Evolutionary conservation across 306 rosid genomes (phyloP).

Genomic region (Hippophae gyantsensis): DNA sequence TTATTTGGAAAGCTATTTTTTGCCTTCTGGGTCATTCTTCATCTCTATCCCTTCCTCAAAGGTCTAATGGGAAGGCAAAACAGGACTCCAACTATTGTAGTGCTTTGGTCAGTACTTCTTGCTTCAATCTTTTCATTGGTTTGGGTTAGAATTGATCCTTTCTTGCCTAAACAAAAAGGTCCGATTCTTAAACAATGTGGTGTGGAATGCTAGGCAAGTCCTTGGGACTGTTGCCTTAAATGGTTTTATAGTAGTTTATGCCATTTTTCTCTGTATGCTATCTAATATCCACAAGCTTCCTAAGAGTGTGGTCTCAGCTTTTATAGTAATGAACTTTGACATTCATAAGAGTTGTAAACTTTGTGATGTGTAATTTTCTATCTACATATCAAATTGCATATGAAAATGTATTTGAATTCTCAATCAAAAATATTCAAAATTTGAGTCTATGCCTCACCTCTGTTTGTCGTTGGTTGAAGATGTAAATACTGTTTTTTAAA

Average conservation of each 20-base stretch:
- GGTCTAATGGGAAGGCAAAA: slow-evolving; percentile 90
- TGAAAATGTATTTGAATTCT: too few relatives aligned
- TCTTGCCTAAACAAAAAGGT: slow-evolving; percentile 78
- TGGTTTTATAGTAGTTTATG: background rate
- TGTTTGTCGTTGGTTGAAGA: too few relatives aligned
- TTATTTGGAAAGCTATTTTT: slow-evolving; percentile 83
- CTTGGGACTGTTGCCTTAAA: background rate
- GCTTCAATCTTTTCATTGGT: slow-evolving; percentile 77
- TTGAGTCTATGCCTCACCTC: too few relatives aligned
- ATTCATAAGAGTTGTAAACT: too few relatives aligned
- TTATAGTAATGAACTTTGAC: too few relatives aligned
- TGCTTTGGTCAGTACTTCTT: slow-evolving; percentile 72
- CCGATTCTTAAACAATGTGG: slow-evolving; percentile 91
- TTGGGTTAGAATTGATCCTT: slow-evolving; percentile 88
- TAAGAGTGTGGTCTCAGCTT: too few relatives aligned
- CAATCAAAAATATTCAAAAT: too few relatives aligned
- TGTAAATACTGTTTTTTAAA: too few relatives aligned
- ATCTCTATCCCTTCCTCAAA: slow-evolving; percentile 92
- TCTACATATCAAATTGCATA: too few relatives aligned
- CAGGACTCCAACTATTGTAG: slow-evolving; percentile 83
- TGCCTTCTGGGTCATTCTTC: slow-evolving; percentile 85
- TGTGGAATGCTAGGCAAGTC: slow-evolving; percentile 48
- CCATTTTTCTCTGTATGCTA: background rate
- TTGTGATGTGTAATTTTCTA: too few relatives aligned
- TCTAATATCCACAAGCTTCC: too few relatives aligned